Percentiles rank a stretch among this genome's conserved stretches.
These are phyloP conservation scores for Saprolegnia diclina DNA, from an alignment of 352 stramenopile genomes.

Conservation along the genomic window DNA sequence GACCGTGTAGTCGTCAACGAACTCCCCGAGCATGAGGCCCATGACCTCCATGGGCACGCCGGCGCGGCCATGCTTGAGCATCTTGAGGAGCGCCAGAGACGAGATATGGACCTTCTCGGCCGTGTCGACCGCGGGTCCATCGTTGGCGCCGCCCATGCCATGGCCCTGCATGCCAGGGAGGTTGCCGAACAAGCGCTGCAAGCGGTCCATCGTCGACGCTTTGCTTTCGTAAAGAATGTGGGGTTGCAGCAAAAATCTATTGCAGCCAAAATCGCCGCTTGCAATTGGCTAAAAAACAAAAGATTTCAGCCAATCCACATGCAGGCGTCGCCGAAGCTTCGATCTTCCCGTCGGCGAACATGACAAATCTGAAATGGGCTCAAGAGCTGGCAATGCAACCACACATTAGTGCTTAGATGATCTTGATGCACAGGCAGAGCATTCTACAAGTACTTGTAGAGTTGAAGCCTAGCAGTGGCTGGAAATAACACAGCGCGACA, in stretches of 20 bases:
- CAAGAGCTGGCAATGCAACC: too few relatives aligned
- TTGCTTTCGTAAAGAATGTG: conserved; percentile 14
- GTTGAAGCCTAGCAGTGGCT: too few relatives aligned
- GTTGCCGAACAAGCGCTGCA: conserved; percentile 83
- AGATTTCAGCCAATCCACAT: background rate
- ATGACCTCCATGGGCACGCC: conserved; percentile 99
- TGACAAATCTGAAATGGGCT: too few relatives aligned
- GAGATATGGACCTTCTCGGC: conserved; percentile 99
- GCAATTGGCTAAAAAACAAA: background rate
- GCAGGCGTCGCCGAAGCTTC: too few relatives aligned
- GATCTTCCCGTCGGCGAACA: too few relatives aligned
- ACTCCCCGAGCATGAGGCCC: conserved; percentile 99
- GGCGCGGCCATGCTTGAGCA: conserved; percentile 99
- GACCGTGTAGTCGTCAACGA: conserved; percentile 99
- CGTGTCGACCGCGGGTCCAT: conserved; percentile 94
- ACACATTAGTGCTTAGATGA: too few relatives aligned
- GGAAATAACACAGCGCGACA: too few relatives aligned
- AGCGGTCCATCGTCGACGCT: conserved; percentile 55
- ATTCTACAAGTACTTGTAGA: too few relatives aligned
- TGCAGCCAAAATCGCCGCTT: background rate
- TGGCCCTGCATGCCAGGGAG: conserved; percentile 68
- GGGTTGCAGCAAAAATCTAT: background rate
- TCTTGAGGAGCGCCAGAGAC: conserved; percentile 98
- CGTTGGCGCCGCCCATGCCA: conserved; percentile 51
- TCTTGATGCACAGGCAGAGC: too few relatives aligned